Percentiles rank a stretch among this genome's conserved stretches.
Conservation (phyloP, 495 filamentous ascomycete species). For the Lentithecium fluviatile region DNA sequence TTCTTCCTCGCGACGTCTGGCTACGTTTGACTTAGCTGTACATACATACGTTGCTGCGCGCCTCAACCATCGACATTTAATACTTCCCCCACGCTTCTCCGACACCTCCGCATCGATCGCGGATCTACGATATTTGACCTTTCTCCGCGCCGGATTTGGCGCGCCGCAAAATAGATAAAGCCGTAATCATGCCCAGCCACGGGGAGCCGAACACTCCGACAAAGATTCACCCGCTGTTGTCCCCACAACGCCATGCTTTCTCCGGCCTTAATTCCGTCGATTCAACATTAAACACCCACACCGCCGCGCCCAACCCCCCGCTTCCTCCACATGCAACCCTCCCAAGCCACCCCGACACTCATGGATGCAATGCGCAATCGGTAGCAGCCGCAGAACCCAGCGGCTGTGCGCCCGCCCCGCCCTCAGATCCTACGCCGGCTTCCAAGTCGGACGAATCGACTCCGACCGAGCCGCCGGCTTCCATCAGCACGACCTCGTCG, state of each 20-base stretch:
- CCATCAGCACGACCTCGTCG: conserved; percentile 17
- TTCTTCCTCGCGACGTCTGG: conserved; percentile 24
- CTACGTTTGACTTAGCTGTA: conserved; percentile 19
- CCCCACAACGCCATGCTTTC: conserved; percentile 26
- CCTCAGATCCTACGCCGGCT: background rate
- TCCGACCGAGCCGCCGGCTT: conserved; percentile 3
- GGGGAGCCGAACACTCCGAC: conserved; percentile 15
- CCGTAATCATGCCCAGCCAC: conserved; percentile 27
- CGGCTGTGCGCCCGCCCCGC: conserved; percentile 18
- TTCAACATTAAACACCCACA: conserved; percentile 13
- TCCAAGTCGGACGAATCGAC: conserved; percentile 9
- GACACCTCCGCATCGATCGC: background rate
- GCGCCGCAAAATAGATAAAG: conserved; percentile 9
- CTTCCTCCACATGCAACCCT: conserved; percentile 2
- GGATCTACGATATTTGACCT: background rate
- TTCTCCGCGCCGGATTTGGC: conserved; percentile 1
- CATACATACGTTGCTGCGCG: conserved; percentile 5
- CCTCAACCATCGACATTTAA: background rate
- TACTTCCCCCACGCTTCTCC: background rate
- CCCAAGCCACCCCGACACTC: background rate
- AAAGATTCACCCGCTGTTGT: conserved; percentile 30
- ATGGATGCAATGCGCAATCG: conserved; percentile 2
- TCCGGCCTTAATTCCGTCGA: conserved; percentile 31
- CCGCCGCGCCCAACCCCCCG: conserved; percentile 2
- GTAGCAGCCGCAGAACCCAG: conserved; percentile 24